Base-by-base conservation (phyloP, 768 basidiomycete species). In the Macrolepiota fuliginosa region DNA sequence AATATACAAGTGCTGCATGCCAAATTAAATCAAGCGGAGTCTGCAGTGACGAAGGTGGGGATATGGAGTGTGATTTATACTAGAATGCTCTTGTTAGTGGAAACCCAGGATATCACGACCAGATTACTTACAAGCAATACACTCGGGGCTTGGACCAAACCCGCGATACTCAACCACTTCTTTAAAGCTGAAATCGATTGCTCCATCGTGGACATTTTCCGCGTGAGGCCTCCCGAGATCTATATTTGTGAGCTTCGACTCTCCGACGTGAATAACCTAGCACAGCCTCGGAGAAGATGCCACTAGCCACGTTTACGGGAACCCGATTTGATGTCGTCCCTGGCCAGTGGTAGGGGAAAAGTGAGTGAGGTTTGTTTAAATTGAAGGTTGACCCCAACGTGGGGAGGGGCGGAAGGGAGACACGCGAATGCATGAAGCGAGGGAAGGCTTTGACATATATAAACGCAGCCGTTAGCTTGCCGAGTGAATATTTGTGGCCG, bases 251-350 rank as follows among this genome's bases (percentile, higher is more conserved):
- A 24, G 24, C 24, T 24, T 36, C 53, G 36, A 37, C 10, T n/a
- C 37, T 25, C 22, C 19, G 53, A 54, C 37, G 22, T n/a, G 25
- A 39, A 39, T 22, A 11, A n/a, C n/a, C 53, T 13, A 13, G 35
- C 47, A 49, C 47, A 49, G 47, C 47, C 57, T 15, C 37, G 45
- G 22, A 50, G 27, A 56, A 46, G 47, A 25, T 50, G 47, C 19
- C 24, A 15, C 22, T 39, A 9, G 57, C 49, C 57, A 58, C 57
- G 46, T 58, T 58, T 37, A 54, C 53, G 32, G 37, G 53, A 37
- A 54, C 24, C 13, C 37, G 53, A 54, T 39, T 36, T 39, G 35
- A 54, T 27, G 25, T 27, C 17, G 52, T 54, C 50, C 56, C 36
- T 35, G 12, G 49, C 29, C 46, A 1, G 29, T 29, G 46, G 37